Percentiles rank a stretch among this genome's conserved stretches.
These are phyloP conservation scores for Diplocarpon rosae DNA, from an alignment of 2,329 filamentous ascomycete species.

Conservation along the genomic window DNA sequence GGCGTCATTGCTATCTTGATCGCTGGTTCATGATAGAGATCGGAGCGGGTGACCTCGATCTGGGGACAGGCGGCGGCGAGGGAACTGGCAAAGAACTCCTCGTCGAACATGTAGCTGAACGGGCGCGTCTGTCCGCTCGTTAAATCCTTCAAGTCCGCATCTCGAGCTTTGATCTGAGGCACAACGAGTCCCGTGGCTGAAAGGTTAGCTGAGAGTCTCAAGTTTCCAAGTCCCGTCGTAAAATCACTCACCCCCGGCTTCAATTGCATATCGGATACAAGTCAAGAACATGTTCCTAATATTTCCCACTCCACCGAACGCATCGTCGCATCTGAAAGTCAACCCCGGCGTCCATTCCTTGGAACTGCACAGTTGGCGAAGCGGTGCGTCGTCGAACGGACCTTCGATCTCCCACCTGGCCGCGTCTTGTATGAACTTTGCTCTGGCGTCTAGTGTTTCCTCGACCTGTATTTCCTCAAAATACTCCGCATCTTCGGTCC, in stretches of 20 bases:
- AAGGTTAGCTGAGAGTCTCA: slow-evolving; percentile 12
- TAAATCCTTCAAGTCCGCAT: slow-evolving; percentile 4
- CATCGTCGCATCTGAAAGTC: slow-evolving; percentile 34
- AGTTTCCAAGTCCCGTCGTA: slow-evolving; percentile 9
- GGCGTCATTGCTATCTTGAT: slow-evolving; percentile 2
- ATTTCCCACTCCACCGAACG: slow-evolving; percentile 33
- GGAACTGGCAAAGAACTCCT: slow-evolving; percentile 13
- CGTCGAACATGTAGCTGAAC: slow-evolving; percentile 21
- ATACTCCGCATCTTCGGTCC: not conserved
- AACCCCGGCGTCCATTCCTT: slow-evolving; percentile 32
- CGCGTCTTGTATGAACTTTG: slow-evolving; percentile 10
- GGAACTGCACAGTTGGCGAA: slow-evolving; percentile 26
- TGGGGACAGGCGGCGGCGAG: slow-evolving; percentile 14
- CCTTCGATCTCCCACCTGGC: slow-evolving; percentile 16
- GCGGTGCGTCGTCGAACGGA: slow-evolving; percentile 11
- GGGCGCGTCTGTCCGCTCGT: slow-evolving; percentile 6
- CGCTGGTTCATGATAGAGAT: slow-evolving; percentile 2
- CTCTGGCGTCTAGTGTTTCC: not conserved
- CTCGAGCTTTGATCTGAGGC: slow-evolving; percentile 21
- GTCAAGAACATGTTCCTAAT: slow-evolving; percentile 35
- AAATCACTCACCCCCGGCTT: slow-evolving; percentile 33
- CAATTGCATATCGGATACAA: slow-evolving; percentile 36
- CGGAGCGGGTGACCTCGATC: slow-evolving; percentile 14
- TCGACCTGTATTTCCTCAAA: not conserved
- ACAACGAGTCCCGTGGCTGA: slow-evolving; percentile 30